A percentile compares a stretch with the other conserved stretches of the same genome.
Evolutionary conservation across 345 rosid genomes (phyloP).

Genomic region (Euphorbia lathyris): DNA sequence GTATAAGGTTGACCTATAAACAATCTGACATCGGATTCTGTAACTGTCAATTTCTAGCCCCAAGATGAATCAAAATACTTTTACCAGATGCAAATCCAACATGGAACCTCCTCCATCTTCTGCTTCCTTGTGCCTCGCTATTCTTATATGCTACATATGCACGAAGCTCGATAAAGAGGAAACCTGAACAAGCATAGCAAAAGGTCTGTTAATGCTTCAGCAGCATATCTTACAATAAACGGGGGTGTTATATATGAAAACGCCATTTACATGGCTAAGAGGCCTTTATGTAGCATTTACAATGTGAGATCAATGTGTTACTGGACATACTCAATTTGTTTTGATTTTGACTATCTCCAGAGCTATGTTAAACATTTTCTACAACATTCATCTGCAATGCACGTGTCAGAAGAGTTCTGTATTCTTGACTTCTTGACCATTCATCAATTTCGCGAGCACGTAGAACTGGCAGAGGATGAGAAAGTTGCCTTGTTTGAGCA

Average conservation of each 20-base stretch:
- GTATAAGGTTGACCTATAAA: neutral
- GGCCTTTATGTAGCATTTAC: neutral
- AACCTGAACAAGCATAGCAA: constrained; percentile 9
- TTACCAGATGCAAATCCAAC: neutral
- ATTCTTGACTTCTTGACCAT: constrained; percentile 84
- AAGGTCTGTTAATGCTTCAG: neutral
- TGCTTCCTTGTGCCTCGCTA: neutral
- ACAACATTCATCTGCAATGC: constrained; percentile 38
- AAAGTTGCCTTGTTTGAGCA: constrained; percentile 91
- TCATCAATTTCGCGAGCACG: constrained; percentile 96
- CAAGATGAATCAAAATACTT: neutral
- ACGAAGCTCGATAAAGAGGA: neutral
- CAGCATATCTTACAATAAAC: neutral
- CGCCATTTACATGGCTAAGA: neutral
- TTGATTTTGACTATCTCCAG: constrained; percentile 14
- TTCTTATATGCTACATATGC: neutral
- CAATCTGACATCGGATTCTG: neutral
- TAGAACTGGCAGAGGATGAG: constrained; percentile 94
- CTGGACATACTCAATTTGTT: constrained; percentile 16
- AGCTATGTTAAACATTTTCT: constrained; percentile 36
- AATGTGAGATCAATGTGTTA: neutral
- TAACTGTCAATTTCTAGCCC: neutral
- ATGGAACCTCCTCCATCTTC: neutral
- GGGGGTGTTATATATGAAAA: neutral
- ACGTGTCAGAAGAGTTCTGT: constrained; percentile 59